These are phyloP conservation scores for Solanum habrochaites DNA, from an alignment of 257 asterid species.

Conservation along the genomic window DNA sequence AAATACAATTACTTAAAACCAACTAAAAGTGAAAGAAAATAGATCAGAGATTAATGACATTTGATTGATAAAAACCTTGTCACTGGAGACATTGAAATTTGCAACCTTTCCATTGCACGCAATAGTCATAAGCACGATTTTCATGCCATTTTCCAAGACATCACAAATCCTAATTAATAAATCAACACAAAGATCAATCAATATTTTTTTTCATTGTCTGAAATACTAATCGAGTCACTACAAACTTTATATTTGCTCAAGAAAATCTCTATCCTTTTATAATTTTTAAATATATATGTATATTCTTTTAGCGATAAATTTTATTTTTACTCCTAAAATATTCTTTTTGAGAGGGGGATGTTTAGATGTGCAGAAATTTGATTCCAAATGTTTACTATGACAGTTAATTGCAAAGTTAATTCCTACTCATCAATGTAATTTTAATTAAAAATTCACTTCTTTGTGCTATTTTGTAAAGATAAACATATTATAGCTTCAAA, in stretches of 20 bases:
- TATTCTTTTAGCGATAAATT: no score
- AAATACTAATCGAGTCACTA: background rate
- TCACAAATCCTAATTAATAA: background rate
- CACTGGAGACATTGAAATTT: background rate
- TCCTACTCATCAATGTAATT: background rate
- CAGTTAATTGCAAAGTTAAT: background rate
- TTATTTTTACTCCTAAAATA: background rate
- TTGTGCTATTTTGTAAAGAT: background rate
- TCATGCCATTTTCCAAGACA: background rate
- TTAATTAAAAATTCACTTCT: background rate
- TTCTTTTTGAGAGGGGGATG: background rate
- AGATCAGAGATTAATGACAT: background rate
- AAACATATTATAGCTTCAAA: background rate
- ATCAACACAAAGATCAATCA: background rate
- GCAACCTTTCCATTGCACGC: background rate
- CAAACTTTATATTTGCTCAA: background rate
- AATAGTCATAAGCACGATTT: background rate
- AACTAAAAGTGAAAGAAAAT: background rate
- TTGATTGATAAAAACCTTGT: background rate
- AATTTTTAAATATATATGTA: no score
- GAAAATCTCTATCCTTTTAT: no score
- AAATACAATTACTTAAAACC: background rate
- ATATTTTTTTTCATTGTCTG: background rate
- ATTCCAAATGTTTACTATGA: background rate
- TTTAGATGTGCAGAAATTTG: background rate